A percentile compares a stretch with the other conserved stretches of the same genome.
Evolutionary conservation across 345 rosid genomes (phyloP).

Genomic region (Arabis hirsuta): DNA sequence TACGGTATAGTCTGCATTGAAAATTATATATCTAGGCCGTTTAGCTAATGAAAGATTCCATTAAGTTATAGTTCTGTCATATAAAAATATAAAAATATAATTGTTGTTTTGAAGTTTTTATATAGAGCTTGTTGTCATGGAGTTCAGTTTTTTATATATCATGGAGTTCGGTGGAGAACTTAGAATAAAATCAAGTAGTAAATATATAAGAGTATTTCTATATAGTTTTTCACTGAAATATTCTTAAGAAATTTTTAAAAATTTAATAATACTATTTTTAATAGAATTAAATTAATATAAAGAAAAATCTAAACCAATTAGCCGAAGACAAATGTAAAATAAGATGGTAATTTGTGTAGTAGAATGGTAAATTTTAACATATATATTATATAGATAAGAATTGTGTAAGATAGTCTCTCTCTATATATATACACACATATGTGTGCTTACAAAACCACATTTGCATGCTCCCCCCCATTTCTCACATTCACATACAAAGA

Average conservation of each 20-base stretch:
- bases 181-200: not conserved
- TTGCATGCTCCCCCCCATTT: slow-evolving; percentile 42
- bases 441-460: slow-evolving; percentile 33
- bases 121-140: too few species aligned
- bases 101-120: not conserved
- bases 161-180: not conserved
- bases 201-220: not conserved
- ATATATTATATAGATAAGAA: not conserved
- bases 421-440: not conserved
- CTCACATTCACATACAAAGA: slow-evolving; percentile 44
- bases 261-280: too few species aligned
- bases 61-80: not conserved
- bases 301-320: too few species aligned
- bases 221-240: too few species aligned
- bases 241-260: too few species aligned
- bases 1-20: not conserved
- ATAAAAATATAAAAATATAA: not conserved
- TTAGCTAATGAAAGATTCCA: not conserved
- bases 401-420: not conserved
- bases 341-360: too few species aligned
- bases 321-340: too few species aligned
- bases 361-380: too few species aligned
- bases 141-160: too few species aligned
- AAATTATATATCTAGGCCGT: not conserved
- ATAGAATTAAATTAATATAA: too few species aligned